Base-by-base conservation (phyloP, 169 alveolate species). In the Pseudocohnilembus persalinus region DNA sequence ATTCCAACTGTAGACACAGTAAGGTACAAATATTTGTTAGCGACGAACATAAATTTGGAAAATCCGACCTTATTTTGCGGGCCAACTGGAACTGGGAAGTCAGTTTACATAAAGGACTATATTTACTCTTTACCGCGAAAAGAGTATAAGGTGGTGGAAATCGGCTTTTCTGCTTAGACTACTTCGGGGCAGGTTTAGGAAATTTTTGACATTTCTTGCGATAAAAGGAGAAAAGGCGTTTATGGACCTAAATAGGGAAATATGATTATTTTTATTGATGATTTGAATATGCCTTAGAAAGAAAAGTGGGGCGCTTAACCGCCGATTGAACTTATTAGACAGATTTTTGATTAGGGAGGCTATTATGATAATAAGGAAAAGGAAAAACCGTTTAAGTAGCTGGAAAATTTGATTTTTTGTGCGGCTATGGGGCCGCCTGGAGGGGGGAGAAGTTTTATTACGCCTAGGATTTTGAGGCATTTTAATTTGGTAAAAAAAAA, bases 51-150 rank as follows among this genome's bases (percentile, higher is more conserved):
- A 28, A 84, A 87, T 28, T 91, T 89, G 76, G 91, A 89, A 30
- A 93, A 93, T 84, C 97, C 96, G 79, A 82, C 93, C 65, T 90
- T 97, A 83, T 94, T 96, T 83, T 95, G 98, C 74, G 99, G 99
- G 0, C 97, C 98, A 1, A 97, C 99, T 0, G 99, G 99, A n/a
- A 97, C 99, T 29, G 99, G 99, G 75, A 97, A 97, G 87, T 95
- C 98, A 30, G 95, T 92, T 72, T 93, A 97, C 11, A 90, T 96
- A 27, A 89, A 93, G 65, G 93, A 91, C 88, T 82, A 92, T 31
- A 84, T 96, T 49, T 89, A 90, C 74, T 84, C 85, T 85, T 92
- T 97, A 35, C 97, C 98, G 32, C 97, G 93, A 49, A 83, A 95
- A 35, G 90, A 91, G 79, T 97, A 93, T 79, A 85, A 96, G 89